A percentile compares a stretch with the other conserved stretches of the same genome.
Conservation (phyloP, 192 early-diverging fungal species). For the Linnemannia elongata region DNA sequence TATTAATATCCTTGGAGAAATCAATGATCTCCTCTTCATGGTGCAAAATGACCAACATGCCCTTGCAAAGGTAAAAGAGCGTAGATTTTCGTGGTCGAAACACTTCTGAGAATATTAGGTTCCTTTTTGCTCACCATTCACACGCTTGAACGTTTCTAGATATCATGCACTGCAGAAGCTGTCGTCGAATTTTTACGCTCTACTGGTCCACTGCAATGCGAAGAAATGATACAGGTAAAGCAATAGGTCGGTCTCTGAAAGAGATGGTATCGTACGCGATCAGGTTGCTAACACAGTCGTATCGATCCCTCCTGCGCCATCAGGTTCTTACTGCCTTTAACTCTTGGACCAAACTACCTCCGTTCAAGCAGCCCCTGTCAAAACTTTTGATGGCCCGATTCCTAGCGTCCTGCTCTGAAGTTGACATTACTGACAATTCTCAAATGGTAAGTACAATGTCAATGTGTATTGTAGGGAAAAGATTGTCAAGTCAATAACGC, state of each 20-base stretch:
- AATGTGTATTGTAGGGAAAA: not conserved
- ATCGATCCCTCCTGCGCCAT: not conserved
- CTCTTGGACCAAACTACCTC: slow-evolving; percentile 25
- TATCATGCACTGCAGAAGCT: slow-evolving; percentile 17
- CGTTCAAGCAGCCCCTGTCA: slow-evolving; percentile 14
- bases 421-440: slow-evolving; percentile 2
- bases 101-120: not conserved
- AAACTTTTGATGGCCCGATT: slow-evolving; percentile 18
- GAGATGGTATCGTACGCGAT: not conserved
- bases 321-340: slow-evolving; percentile 23
- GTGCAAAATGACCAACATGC: slow-evolving; percentile 14
- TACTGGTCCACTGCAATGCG: slow-evolving; percentile 14
- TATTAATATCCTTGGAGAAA: slow-evolving; percentile 26
- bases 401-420: slow-evolving; percentile 16
- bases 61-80: slow-evolving; percentile 10
- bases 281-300: not conserved
- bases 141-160: not conserved
- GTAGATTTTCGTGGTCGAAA: not conserved
- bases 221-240: slow-evolving; percentile 13
- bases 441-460: slow-evolving; percentile 7
- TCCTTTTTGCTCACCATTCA: not conserved
- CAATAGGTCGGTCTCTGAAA: not conserved
- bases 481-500: not conserved
- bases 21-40: slow-evolving; percentile 12
- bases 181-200: slow-evolving; percentile 14